Conservation (phyloP, 1,284 basidiomycete genomes). For the Schizopora paradoxa region DNA sequence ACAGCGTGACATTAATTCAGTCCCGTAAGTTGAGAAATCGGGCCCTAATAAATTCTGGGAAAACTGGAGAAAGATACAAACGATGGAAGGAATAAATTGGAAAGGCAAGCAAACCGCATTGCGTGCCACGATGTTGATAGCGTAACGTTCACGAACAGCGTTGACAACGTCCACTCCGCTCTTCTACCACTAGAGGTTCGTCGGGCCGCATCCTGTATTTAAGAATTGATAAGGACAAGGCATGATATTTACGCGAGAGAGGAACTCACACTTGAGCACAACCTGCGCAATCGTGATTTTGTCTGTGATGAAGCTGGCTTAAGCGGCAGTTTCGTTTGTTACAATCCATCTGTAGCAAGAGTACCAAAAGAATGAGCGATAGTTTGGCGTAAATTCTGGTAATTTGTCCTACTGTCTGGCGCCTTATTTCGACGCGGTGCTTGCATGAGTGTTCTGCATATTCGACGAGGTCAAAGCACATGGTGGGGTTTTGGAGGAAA, state of each 20-base stretch:
- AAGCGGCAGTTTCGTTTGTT: conserved; percentile 32
- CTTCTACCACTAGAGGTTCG: conserved; percentile 11
- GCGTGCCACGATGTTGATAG: no score
- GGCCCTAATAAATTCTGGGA: no score
- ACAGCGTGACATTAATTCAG: no score
- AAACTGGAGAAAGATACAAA: no score
- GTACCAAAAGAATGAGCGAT: background rate
- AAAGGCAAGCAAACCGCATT: no score
- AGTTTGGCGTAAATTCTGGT: no score
- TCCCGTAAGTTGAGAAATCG: no score
- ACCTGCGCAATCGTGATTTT: conserved; percentile 33
- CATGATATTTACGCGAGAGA: no score
- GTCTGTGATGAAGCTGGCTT: conserved; percentile 33
- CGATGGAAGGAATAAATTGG: no score
- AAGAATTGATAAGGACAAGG: no score
- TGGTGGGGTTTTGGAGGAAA: conserved; percentile 20
- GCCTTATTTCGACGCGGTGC: conserved; percentile 30
- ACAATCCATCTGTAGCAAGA: conserved; percentile 40
- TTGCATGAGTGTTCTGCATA: conserved; percentile 32
- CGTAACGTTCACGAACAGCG: no score
- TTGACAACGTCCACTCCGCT: conserved; percentile 6
- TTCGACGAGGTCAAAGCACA: conserved; percentile 40
- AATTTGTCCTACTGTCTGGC: conserved; percentile 35
- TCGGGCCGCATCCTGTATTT: conserved; percentile 6
- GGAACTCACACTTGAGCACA: conserved; percentile 35